A percentile compares a stretch with the other conserved stretches of the same genome.
phyloP scores from a whole-genome alignment of 345 rosid genomes.

The Iberis pinnata region DNA sequence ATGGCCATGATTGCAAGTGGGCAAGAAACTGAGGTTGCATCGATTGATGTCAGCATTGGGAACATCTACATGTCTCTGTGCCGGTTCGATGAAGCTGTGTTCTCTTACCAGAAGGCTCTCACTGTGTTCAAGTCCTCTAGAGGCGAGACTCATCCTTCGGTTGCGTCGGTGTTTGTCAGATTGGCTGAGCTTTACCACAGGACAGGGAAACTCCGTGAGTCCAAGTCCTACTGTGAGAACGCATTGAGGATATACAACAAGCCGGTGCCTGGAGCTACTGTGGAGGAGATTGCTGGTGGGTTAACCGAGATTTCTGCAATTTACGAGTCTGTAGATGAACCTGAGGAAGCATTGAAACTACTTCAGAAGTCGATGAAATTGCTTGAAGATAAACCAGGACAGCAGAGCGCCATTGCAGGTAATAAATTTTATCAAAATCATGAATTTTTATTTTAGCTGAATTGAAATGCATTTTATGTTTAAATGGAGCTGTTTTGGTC shows the following conservation, averaged over 20 bases:
- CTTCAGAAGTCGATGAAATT: constrained; percentile 88
- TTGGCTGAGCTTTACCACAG: constrained; percentile 93
- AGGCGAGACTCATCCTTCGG: constrained; percentile 91
- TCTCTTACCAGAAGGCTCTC: constrained; percentile 97
- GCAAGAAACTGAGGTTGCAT: constrained; percentile 88
- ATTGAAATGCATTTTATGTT: background rate
- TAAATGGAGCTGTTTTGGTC: background rate
- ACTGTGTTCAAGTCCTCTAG: constrained; percentile 91
- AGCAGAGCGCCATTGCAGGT: constrained; percentile 83
- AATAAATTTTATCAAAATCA: background rate
- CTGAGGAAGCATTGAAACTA: constrained; percentile 95
- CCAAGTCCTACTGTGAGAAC: constrained; percentile 88
- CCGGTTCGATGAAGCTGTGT: constrained; percentile 91
- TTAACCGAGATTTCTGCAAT: constrained; percentile 88
- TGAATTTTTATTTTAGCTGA: background rate
- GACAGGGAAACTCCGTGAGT: constrained; percentile 93
- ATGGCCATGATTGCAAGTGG: constrained; percentile 98
- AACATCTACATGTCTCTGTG: constrained; percentile 81
- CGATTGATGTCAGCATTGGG: constrained; percentile 94
- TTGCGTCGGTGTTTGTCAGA: constrained; percentile 87
- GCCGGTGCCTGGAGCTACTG: constrained; percentile 91
- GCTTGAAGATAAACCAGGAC: constrained; percentile 95
- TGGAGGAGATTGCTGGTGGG: constrained; percentile 89
- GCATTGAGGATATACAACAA: constrained; percentile 86
- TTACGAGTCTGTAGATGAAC: constrained; percentile 95